phyloP scores from a whole-genome alignment of 208 protist species.

The Crithidia bombi region DNA sequence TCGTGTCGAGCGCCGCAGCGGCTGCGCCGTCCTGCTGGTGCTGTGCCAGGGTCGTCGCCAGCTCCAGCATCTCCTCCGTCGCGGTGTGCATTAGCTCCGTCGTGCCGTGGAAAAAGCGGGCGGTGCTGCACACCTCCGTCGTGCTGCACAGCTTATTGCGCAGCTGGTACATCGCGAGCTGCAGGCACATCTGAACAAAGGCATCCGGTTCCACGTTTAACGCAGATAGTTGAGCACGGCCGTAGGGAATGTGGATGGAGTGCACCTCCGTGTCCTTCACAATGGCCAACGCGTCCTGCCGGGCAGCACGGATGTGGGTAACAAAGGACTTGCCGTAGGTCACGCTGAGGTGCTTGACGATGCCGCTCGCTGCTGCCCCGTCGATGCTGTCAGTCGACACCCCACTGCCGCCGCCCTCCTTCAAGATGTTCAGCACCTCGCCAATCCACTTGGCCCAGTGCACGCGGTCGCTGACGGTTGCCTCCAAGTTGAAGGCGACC shows the following conservation, averaged over 20 bases:
- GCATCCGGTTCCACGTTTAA: slow-evolving; percentile 66
- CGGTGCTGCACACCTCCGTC: slow-evolving; percentile 66
- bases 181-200: slow-evolving; percentile 90
- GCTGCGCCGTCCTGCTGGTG: slow-evolving; percentile 25
- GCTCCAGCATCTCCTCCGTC: slow-evolving; percentile 60
- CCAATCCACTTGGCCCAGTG: slow-evolving; percentile 87
- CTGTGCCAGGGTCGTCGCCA: slow-evolving; percentile 58
- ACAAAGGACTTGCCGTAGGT: slow-evolving; percentile 88
- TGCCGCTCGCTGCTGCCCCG: slow-evolving; percentile 30
- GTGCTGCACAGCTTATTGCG: slow-evolving; percentile 75
- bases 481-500: slow-evolving; percentile 90
- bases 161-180: slow-evolving; percentile 79
- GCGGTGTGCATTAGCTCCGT: slow-evolving; percentile 83
- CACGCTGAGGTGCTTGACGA: slow-evolving; percentile 66
- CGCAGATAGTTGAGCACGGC: slow-evolving; percentile 44
- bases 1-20: slow-evolving; percentile 26
- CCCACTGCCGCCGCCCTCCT: slow-evolving; percentile 11
- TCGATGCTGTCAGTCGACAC: slow-evolving; percentile 36
- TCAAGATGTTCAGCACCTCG: slow-evolving; percentile 56
- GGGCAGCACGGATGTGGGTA: slow-evolving; percentile 76
- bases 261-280: slow-evolving; percentile 70
- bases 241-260: slow-evolving; percentile 60
- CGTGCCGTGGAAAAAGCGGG: slow-evolving; percentile 82
- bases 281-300: slow-evolving; percentile 64
- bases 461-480: slow-evolving; percentile 72